A percentile compares a stretch with the other conserved stretches of the same genome.
Conservation (phyloP, 208 protist genomes). For the Wallacemonas collosoma region DNA sequence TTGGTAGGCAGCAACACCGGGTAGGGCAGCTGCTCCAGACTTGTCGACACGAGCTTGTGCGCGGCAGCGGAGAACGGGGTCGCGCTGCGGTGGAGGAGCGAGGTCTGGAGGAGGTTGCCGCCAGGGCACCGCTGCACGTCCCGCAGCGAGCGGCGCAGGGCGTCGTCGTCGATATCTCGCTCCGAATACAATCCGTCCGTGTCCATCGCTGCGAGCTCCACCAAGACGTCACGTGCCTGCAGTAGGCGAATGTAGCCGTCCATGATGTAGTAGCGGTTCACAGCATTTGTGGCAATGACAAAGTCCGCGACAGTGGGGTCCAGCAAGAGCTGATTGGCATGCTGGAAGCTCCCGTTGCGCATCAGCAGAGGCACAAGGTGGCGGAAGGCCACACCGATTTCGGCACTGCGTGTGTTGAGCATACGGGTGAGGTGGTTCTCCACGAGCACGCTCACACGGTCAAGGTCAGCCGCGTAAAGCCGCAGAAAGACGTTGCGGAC, state of each 20-base stretch:
- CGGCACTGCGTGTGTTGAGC: conserved; percentile 65
- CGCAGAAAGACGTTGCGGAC: conserved; percentile 45
- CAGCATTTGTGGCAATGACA: conserved; percentile 34
- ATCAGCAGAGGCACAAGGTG: conserved; percentile 69
- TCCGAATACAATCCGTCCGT: conserved; percentile 29
- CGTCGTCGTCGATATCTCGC: conserved; percentile 34
- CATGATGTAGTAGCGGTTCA: conserved; percentile 49
- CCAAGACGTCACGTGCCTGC: conserved; percentile 48
- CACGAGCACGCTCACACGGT: conserved; percentile 68
- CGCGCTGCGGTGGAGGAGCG: conserved; percentile 47
- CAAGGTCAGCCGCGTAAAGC: conserved; percentile 41
- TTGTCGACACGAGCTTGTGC: conserved; percentile 4
- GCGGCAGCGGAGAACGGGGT: conserved; percentile 49
- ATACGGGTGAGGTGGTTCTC: conserved; percentile 80
- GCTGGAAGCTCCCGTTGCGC: conserved; percentile 67
- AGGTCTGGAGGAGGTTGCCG: conserved; percentile 64
- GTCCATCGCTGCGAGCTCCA: conserved; percentile 41
- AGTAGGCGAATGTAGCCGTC: conserved; percentile 76
- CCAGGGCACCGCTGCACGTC: conserved; percentile 50
- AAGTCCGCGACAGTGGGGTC: conserved; percentile 60
- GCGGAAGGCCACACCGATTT: conserved; percentile 63
- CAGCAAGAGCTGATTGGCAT: conserved; percentile 41
- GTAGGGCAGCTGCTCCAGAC: conserved; percentile 41
- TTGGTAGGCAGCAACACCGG: conserved; percentile 68
- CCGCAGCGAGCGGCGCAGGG: conserved; percentile 42